Evolutionary conservation across 345 rosid genomes (phyloP), one percentile per base, ranked within the genome.

Genomic region (Citrus medica): DNA sequence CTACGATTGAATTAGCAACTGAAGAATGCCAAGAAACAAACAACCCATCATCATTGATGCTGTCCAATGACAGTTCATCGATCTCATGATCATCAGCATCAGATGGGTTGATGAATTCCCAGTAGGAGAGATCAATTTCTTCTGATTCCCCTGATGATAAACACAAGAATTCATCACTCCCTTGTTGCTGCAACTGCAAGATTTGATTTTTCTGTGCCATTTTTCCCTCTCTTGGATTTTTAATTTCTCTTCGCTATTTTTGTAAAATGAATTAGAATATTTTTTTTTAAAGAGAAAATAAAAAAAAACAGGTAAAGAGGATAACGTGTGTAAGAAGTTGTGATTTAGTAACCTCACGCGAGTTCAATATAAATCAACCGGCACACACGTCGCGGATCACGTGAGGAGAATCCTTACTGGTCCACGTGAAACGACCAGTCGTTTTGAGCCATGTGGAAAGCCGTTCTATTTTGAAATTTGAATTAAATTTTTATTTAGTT

Each of bases 51-150:
- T 40, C 60, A n/a, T 28, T 12, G 58, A 60, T 2, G 55, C 70
- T 63, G 22, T 65, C 65, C 3, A 80, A 19, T 71, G 80, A 71
- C 6, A 71, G 25, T 4, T 56, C 56, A 38, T 69, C 73, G 21
- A 60, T 13, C 58, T 6, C 58, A n/a, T 58, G 48, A 58, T 19
- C 58, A 40, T 73, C 48, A 7, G 84, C 82, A 65, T 85, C 87
- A 9, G 84, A 82, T 35, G 53, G 62, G 68, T 82, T 75, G 25
- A 87, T 42, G 69, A 87, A 74, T 81, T 87, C 90, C 90, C 90
- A 87, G 71, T 67, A 69, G 1, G 85, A 81, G 7, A 78, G 61
- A 70, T 79, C 86, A 30, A 22, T 68, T 3, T 21, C 76, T 67
- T 69, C 79, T 63, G 21, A 48, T 21, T 21, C 62, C 16, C 9